Conservation (phyloP, 169 alveolate species). For the Condylostoma magnum region DNA sequence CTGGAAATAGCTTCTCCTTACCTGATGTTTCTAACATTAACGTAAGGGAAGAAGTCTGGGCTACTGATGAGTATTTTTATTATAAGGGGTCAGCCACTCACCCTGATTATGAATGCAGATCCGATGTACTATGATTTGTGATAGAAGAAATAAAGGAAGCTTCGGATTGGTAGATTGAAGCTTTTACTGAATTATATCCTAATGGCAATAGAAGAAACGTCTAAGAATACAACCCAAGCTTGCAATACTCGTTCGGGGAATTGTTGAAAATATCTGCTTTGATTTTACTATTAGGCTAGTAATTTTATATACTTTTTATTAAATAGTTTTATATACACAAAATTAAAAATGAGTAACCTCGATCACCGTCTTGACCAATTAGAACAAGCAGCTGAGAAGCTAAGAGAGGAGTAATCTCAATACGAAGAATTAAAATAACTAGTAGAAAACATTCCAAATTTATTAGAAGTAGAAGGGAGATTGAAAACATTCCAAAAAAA, state of each 20-base stretch:
- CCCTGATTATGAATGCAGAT: neutral
- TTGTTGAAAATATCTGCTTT: too few species aligned
- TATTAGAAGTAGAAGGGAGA: neutral
- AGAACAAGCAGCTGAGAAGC: conserved; percentile 1
- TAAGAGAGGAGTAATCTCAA: neutral
- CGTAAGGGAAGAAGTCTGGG: conserved; percentile 8
- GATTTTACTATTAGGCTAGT: too few species aligned
- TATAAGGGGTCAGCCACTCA: conserved; percentile 22
- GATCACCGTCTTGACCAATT: too few species aligned
- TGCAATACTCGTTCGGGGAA: neutral
- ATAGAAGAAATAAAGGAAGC: conserved; percentile 16
- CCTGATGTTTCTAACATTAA: conserved; percentile 12
- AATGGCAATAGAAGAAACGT: neutral
- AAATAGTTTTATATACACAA: too few species aligned
- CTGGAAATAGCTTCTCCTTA: neutral
- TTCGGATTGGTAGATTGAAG: conserved; percentile 20
- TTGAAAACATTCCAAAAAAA: neutral
- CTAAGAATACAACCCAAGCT: neutral
- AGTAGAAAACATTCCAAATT: neutral
- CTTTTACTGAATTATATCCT: neutral
- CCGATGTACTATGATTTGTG: conserved; percentile 15
- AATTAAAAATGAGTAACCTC: too few species aligned
- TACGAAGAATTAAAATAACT: neutral
- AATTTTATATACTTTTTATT: too few species aligned
- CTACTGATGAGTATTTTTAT: conserved; percentile 7